Base-by-base conservation (phyloP, 2,329 filamentous ascomycete genomes). In the Fusarium liriodendri region DNA sequence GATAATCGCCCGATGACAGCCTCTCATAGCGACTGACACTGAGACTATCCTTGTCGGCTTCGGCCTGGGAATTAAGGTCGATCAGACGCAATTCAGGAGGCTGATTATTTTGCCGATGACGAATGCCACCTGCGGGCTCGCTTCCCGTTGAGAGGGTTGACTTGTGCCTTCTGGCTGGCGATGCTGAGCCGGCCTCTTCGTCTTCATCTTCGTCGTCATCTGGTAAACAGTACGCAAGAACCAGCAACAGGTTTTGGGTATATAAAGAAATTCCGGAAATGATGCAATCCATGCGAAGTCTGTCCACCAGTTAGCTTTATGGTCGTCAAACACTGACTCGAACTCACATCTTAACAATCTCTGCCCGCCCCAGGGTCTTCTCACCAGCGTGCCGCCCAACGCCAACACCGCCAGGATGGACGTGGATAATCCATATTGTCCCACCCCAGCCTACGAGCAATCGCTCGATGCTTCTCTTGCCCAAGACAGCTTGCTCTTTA, bases 181-280 rank as follows among this genome's bases (percentile, higher is more conserved):
- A 82, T 22, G 42, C 62, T 20, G 20, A 38, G 18, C 64, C 38
- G 4, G 57, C 20, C 42, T 35, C 67, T 2, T 84, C 81, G 2
- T 83, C 82, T 5, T 83, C 81, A 2, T 88, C 83, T 11, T 91
- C 89, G n/a, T 93, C 89, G 10, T 92, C 87, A 54, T 95, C 93
- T 40, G 92, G 90, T 70, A 92, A 92, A 79, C 95, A 92, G 84
- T 97, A 98, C 80, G 95, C 95, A 84, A 99, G 92, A 79, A 98
- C 93, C 78, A 98, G 90, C 83, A 99, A 89, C 76, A 98, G 88
- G 80, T 91, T 97, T 81, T 95, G 94, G 81, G 95, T 98, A 91
- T 98, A 98, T 84, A 99, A 89, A 74, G 96, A 97, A 83, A 99
- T 93, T 79, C 97, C 97, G 81, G 97, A 98, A 86, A 99, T 95